Evolutionary conservation across 2,329 filamentous ascomycete genomes (phyloP).

Genomic region (Penicillium glabrum): DNA sequence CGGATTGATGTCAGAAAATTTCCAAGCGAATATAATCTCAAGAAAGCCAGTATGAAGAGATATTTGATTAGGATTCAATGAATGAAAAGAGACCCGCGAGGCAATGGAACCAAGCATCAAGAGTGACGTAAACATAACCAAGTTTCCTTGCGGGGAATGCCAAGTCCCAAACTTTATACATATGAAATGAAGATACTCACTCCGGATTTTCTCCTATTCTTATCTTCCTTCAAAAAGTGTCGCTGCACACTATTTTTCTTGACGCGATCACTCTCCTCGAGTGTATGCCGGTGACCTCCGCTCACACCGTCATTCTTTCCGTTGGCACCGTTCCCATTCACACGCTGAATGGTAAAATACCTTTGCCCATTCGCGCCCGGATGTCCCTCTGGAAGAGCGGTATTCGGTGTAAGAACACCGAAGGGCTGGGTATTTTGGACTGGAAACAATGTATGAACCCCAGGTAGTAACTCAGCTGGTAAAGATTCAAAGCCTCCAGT

Average conservation of each 20-base stretch:
- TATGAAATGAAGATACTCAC: conserved; percentile 42
- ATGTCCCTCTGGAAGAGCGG: conserved; percentile 43
- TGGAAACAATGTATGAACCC: conserved; percentile 25
- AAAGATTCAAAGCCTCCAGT: conserved; percentile 20
- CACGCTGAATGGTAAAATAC: conserved; percentile 73
- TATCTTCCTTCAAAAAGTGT: conserved; percentile 63
- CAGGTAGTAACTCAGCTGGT: conserved; percentile 22
- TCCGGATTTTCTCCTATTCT: conserved; percentile 62
- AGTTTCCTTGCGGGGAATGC: conserved; percentile 12
- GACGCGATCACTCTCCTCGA: conserved; percentile 73
- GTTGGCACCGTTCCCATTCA: conserved; percentile 74
- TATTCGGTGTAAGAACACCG: conserved; percentile 44
- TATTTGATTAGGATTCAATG: not conserved
- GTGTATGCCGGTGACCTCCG: conserved; percentile 71
- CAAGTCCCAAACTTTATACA: conserved; percentile 9
- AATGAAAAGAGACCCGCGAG: not conserved
- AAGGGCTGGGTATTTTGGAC: conserved; percentile 33
- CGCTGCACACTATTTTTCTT: conserved; percentile 79
- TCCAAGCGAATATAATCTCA: conserved; percentile 3
- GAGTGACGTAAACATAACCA: conserved; percentile 21
- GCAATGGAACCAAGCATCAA: conserved; percentile 1
- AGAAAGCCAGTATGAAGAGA: not conserved
- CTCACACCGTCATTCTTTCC: conserved; percentile 68
- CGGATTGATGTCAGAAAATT: conserved; percentile 10
- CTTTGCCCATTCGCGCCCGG: conserved; percentile 53